phyloP scores from a whole-genome alignment of 2,329 filamentous ascomycete species.

The Colletotrichum sp. region DNA sequence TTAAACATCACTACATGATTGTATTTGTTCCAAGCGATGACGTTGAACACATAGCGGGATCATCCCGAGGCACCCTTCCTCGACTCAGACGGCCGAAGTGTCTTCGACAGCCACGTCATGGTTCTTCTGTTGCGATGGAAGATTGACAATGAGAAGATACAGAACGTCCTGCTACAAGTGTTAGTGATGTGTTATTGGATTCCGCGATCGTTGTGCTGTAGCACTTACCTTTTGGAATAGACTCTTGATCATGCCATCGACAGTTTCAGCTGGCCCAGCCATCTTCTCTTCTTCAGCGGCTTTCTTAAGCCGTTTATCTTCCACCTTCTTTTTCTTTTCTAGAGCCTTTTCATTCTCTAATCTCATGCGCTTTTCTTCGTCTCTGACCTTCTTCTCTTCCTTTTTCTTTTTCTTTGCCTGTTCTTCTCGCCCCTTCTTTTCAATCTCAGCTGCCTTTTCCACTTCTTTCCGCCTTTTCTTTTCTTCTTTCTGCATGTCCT shows the following conservation, averaged over 20 bases:
- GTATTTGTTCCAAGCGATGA: not conserved
- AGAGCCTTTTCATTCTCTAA: not conserved
- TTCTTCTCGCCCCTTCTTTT: not conserved
- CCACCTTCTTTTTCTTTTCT: not conserved
- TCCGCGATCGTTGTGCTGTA: accelerated
- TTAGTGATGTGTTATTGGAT: not conserved
- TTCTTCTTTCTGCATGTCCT: not conserved
- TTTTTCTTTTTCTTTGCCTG: not conserved
- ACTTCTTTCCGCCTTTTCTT: not conserved
- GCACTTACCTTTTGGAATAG: slow-evolving; percentile 5
- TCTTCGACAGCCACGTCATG: not conserved
- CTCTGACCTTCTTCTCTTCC: not conserved
- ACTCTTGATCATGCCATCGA: not conserved
- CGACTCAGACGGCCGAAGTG: not conserved
- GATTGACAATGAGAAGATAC: slow-evolving; percentile 5
- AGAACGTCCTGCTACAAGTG: not conserved
- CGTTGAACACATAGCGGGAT: not conserved
- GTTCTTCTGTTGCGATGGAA: not conserved
- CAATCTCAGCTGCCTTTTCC: not conserved
- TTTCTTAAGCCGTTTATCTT: not conserved
- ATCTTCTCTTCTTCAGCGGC: not conserved
- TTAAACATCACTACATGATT: not conserved
- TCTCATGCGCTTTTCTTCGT: not conserved
- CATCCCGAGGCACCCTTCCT: accelerated
- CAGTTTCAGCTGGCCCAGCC: not conserved